Evolutionary conservation across 331 rosid genomes (phyloP).

Genomic region (Arachis monticola): DNA sequence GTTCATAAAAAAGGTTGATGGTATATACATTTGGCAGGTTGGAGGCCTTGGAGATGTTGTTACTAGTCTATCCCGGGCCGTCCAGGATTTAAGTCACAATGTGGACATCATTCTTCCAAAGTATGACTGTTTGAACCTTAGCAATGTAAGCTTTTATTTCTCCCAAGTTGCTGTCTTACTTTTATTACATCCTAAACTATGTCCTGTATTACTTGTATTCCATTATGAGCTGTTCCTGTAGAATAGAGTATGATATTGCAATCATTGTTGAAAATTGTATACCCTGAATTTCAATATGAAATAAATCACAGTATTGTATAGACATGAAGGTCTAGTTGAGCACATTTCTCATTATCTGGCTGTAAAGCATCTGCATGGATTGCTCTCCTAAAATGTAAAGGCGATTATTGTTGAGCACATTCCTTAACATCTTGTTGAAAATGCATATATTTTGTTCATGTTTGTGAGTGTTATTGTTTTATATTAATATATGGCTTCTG

Average conservation of each 20-base stretch:
- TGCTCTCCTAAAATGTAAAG: slow-evolving; percentile 26
- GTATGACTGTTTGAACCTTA: slow-evolving; percentile 81
- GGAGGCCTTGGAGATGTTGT: slow-evolving; percentile 99
- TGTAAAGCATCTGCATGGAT: slow-evolving; percentile 18
- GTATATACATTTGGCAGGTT: slow-evolving; percentile 60
- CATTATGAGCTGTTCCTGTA: slow-evolving; percentile 24
- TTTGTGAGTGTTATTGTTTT: slow-evolving; percentile 26
- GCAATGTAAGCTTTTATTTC: slow-evolving; percentile 67
- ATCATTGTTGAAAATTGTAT: slow-evolving; percentile 27
- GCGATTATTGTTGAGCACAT: slow-evolving; percentile 24
- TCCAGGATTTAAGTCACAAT: slow-evolving; percentile 84
- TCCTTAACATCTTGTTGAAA: slow-evolving; percentile 33
- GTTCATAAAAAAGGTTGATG: slow-evolving; percentile 9
- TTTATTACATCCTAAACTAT: slow-evolving; percentile 14
- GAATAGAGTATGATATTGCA: slow-evolving; percentile 32
- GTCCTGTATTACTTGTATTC: slow-evolving; percentile 6
- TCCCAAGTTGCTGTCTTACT: slow-evolving; percentile 30
- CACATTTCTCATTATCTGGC: slow-evolving; percentile 27
- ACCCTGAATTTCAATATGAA: slow-evolving; percentile 29
- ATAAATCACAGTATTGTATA: slow-evolving; percentile 9
- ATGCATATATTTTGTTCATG: slow-evolving; percentile 13
- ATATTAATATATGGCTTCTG: slow-evolving; percentile 34
- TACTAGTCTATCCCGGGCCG: slow-evolving; percentile 86
- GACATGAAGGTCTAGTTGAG: slow-evolving; percentile 27
- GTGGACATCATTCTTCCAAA: slow-evolving; percentile 88